phyloP scores from a whole-genome alignment of 2,329 filamentous ascomycete species.

The Ceratocystis variospora region DNA sequence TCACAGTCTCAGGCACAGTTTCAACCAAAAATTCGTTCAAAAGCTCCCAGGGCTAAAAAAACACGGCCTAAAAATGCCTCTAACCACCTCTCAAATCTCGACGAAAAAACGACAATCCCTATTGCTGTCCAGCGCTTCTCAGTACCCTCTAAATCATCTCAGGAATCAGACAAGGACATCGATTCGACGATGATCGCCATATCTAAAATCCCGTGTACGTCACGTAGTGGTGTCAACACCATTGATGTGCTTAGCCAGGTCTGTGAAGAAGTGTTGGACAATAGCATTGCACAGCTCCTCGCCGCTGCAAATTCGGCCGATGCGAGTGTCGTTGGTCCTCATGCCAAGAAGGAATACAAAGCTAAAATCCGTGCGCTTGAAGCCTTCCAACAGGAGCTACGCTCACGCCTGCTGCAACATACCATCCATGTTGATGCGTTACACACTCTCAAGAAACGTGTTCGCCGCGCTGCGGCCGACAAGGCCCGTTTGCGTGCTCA shows the following conservation, averaged over 20 bases:
- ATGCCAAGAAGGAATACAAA: slow-evolving; percentile 37
- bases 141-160: slow-evolving; percentile 27
- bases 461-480: slow-evolving; percentile 43
- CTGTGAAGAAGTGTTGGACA: slow-evolving; percentile 46
- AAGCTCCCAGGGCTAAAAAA: slow-evolving; percentile 20
- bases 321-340: slow-evolving; percentile 26
- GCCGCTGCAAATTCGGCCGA: slow-evolving; percentile 28
- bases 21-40: neutral
- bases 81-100: slow-evolving; percentile 11
- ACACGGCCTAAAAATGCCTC: slow-evolving; percentile 9
- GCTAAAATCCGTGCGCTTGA: slow-evolving; percentile 44
- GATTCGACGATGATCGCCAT: slow-evolving; percentile 34
- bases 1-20: slow-evolving; percentile 8
- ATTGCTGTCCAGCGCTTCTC: slow-evolving; percentile 50
- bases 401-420: slow-evolving; percentile 43
- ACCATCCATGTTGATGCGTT: slow-evolving; percentile 47
- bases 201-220: slow-evolving; percentile 39
- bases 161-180: slow-evolving; percentile 27
- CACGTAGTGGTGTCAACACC: slow-evolving; percentile 43
- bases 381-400: slow-evolving; percentile 44
- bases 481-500: slow-evolving; percentile 44
- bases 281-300: slow-evolving; percentile 35
- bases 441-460: slow-evolving; percentile 42
- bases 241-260: slow-evolving; percentile 49
- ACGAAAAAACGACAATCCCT: slow-evolving; percentile 29